Evolutionary conservation across 2,329 filamentous ascomycete genomes (phyloP).

Genomic region (Penicillium sp.): DNA sequence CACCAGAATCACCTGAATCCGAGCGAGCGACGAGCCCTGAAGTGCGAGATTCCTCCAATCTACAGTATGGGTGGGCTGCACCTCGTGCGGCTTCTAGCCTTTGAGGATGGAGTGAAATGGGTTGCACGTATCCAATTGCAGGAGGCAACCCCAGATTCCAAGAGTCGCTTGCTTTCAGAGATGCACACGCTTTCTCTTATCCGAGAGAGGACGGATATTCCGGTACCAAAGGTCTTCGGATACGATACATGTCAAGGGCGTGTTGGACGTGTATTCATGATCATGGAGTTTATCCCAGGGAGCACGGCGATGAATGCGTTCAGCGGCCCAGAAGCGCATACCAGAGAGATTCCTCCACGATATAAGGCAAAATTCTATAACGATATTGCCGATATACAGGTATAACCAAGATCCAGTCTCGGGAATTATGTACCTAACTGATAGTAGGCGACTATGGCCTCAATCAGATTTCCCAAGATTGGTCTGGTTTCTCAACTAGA

Average conservation of each 20-base stretch:
- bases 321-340: slow-evolving; percentile 20
- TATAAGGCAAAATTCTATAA: slow-evolving; percentile 6
- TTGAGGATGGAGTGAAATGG: slow-evolving; percentile 4
- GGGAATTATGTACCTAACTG: not conserved
- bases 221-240: slow-evolving; percentile 1
- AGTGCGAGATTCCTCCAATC: no score
- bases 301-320: slow-evolving; percentile 21
- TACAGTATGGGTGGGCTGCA: no score
- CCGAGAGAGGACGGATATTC: slow-evolving; percentile 4
- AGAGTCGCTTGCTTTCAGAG: slow-evolving; percentile 1
- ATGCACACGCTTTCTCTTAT: slow-evolving; percentile 7
- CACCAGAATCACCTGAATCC: no score
- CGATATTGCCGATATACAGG: not conserved
- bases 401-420: not conserved
- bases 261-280: slow-evolving; percentile 28
- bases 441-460: slow-evolving; percentile 15
- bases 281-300: slow-evolving; percentile 32
- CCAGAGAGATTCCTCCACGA: slow-evolving; percentile 9
- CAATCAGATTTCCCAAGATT: slow-evolving; percentile 19
- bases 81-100: slow-evolving; percentile 5
- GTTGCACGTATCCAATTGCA: slow-evolving; percentile 6
- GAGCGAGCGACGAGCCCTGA: no score
- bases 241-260: slow-evolving; percentile 12
- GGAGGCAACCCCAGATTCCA: not conserved
- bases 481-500: slow-evolving; percentile 10